phyloP scores from a whole-genome alignment of 257 asterid genomes.

The Ilex aquifolium region DNA sequence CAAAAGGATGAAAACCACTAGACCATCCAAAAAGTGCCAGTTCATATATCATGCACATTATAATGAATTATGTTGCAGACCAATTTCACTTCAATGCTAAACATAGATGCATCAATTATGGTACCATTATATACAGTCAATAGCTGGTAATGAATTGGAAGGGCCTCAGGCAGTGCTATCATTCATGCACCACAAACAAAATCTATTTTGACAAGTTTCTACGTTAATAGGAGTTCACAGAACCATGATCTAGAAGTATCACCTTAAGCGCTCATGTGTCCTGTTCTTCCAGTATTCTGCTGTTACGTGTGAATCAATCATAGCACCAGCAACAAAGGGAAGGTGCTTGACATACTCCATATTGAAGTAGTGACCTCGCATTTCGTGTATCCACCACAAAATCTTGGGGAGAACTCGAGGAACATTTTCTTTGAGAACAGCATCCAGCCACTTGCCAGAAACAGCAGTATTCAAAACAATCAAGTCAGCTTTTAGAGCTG shows the following conservation, averaged over 20 bases:
- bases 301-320: conserved; percentile 92
- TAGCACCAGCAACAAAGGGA: conserved; percentile 98
- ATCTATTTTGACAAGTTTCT: no score
- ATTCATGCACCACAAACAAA: no score
- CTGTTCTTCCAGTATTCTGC: conserved; percentile 91
- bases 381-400: conserved; percentile 99
- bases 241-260: conserved; percentile 7
- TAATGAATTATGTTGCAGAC: no score
- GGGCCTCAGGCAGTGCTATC: no score
- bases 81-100: no score
- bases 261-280: conserved; percentile 78
- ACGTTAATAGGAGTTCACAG: no score
- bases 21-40: no score
- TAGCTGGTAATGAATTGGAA: no score
- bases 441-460: conserved; percentile 96
- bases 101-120: no score
- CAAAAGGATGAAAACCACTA: no score
- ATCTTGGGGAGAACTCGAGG: conserved; percentile 84
- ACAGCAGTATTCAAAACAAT: conserved; percentile 89
- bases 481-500: conserved; percentile 80
- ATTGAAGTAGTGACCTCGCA: conserved; percentile 98
- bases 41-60: no score
- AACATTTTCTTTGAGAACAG: conserved; percentile 73
- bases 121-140: no score
- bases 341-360: conserved; percentile 97